Evolutionary conservation across 176 grass and related monocot genomes (phyloP), one percentile per base, ranked within the genome.

Genomic region (Puccinellia tenuiflora): DNA sequence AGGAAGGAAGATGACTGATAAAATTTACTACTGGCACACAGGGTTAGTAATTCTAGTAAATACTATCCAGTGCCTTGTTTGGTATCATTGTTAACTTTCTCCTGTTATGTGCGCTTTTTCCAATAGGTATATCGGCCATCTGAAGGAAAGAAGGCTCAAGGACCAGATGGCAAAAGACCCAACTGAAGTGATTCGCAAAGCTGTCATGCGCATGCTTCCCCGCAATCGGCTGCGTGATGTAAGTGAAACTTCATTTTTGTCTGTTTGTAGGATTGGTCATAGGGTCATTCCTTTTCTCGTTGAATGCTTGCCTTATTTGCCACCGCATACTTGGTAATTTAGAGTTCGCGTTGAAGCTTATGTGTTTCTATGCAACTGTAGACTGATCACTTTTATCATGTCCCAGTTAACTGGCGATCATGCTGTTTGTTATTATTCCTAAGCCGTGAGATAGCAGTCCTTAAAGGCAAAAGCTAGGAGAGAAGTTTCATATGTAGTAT

Each of bases 21-120:
- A 99, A 77, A 92, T 99, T 78, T 96, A 99, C 67, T 92, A 85
- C 31, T 99, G 93, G 93, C 96, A 99, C 73, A 99, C 96, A 54
- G 96, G 96, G 93, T 86, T 91, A 88, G 87, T 34, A 48, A 30
- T 43, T 78, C 20, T 40, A 45, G 30, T 42, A 74, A 51, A 43
- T 29, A 9, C 60, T 30, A 1, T 81, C 52, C 29, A 9, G 38
- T 51, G 7, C 5, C 7, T 78, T 34, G 24, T 76, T n/a, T 80
- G 21, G 26, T 29, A 37, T 55, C 31, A 57, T 46, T 76, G 33
- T 71, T 90, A 62, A 77, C 20, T 11, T 48, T 39, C 3, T 68
- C n/a, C 51, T 77, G 39, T 1, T 56, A 21, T 81, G 21, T 84
- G 9, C 22, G 4, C 1, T 81, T 28, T 31, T 48, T 16, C 14